Evolutionary conservation across 371 early-diverging fungal species (phyloP).

Genomic region (Mitosporidium daphniae): DNA sequence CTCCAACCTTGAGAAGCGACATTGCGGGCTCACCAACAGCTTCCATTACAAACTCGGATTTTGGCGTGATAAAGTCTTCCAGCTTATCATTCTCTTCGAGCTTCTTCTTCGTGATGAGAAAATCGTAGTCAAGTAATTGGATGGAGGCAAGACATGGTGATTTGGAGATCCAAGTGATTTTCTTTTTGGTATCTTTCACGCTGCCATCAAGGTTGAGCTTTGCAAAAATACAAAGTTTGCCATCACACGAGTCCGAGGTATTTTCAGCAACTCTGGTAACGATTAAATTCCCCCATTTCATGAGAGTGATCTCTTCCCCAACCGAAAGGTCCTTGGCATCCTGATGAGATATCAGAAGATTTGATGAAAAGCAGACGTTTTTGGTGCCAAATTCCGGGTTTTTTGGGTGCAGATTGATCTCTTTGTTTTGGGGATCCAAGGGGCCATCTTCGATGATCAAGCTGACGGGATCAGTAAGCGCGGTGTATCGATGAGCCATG

Average conservation of each 20-base stretch:
- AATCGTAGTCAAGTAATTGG: conserved; percentile 52
- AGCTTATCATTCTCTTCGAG: conserved; percentile 65
- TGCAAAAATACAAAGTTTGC: conserved; percentile 13
- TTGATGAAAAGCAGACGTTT: conserved; percentile 28
- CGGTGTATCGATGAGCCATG: conserved; percentile 54
- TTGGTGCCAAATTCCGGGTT: conserved; percentile 62
- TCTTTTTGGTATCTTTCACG: conserved; percentile 91
- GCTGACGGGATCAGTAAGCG: conserved; percentile 10
- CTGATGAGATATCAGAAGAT: conserved; percentile 42
- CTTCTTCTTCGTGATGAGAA: conserved; percentile 81
- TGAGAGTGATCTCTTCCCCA: conserved; percentile 79
- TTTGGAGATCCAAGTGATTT: conserved; percentile 72
- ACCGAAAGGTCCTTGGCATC: conserved; percentile 42
- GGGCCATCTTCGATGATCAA: conserved; percentile 1
- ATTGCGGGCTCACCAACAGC: conserved; percentile 14
- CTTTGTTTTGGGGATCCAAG: conserved; percentile 13
- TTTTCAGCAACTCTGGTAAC: conserved; percentile 20
- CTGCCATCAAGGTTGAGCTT: conserved; percentile 65
- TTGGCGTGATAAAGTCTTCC: conserved; percentile 37
- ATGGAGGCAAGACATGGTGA: conserved; percentile 13
- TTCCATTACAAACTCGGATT: conserved; percentile 32
- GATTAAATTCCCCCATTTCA: conserved; percentile 97
- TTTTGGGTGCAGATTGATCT: conserved; percentile 62
- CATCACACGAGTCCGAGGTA: conserved; percentile 9
- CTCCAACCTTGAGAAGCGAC: conserved; percentile 10